Base-by-base conservation (phyloP, 331 rosid genomes). In the Pyrus hybrid region DNA sequence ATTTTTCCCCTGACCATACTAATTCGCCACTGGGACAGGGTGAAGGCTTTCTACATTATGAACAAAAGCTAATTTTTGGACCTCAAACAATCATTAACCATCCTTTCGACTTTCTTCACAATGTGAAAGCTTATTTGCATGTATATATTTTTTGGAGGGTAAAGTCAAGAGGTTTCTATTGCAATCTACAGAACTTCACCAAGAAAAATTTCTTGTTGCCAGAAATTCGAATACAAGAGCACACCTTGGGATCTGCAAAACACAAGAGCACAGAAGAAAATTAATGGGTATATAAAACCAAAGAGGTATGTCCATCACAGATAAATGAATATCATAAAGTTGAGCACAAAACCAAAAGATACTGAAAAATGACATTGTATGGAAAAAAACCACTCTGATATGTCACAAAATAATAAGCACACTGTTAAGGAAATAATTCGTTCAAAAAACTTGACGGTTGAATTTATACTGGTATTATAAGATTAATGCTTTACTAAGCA, bases 171-270 rank as follows among this genome's bases (percentile, higher is more conserved):
- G 33, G 58, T 14, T 21, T 64, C 72, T 74, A 76, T 77, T 64
- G 26, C 72, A 74, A 63, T 67, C 73, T 53, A 4, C 22, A 73
- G 57, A 77, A 67, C 63, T 83, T 76, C 82, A 72, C 51, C 77
- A 66, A 75, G 77, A 80, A 72, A 78, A 65, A 32, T 68, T 43
- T 73, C 77, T 67, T n/a, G 68, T 81, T 67, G 77, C 63, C 41
- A 61, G 57, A 68, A 79, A 80, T 76, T 75, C 72, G 77, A 73
- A 79, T 57, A 77, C 64, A 74, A 22, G 71, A 61, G 80, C 79
- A 64, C 90, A 91, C 96, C 96, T 91, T 85, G 96, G 63, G 88
- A 88, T 87, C 93, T 91, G 93, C 87, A 89, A 83, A 68, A 83
- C 23, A 82, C 57, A 74, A 67, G 35, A 51, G 79, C 70, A 70